Percentiles rank a stretch among this genome's conserved stretches.
These are phyloP conservation scores for Penicillium sp. DNA, from an alignment of 2,329 filamentous ascomycete species.

Conservation along the genomic window DNA sequence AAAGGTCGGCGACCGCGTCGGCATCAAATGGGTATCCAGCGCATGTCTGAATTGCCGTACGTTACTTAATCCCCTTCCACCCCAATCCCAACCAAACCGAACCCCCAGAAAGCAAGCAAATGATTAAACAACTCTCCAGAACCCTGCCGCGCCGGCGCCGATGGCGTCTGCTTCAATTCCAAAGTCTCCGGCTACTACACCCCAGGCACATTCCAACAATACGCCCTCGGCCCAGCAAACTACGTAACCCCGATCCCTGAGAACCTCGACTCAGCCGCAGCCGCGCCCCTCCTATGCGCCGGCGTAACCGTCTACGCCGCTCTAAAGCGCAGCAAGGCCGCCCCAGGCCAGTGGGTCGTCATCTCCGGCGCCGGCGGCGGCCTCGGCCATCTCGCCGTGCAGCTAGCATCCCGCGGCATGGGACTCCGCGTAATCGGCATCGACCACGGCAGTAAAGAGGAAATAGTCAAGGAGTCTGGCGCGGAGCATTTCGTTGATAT, in stretches of 20 bases:
- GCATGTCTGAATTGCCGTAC: constrained; percentile 54
- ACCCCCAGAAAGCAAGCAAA: not conserved
- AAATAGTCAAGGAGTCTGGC: constrained; percentile 56
- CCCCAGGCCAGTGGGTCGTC: constrained; percentile 58
- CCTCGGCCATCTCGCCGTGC: constrained; percentile 61
- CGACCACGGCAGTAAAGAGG: constrained; percentile 60
- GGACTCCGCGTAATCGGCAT: constrained; percentile 63
- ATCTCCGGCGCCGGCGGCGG: constrained; percentile 61
- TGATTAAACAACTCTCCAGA: constrained; percentile 16
- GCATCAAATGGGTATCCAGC: constrained; percentile 63
- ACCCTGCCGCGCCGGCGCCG: constrained; percentile 54
- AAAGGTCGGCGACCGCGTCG: constrained; percentile 63
- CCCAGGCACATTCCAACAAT: constrained; percentile 71
- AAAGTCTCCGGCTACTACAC: constrained; percentile 64
- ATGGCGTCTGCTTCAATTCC: constrained; percentile 54
- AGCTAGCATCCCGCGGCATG: constrained; percentile 59
- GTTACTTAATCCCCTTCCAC: constrained; percentile 19
- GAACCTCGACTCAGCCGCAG: constrained; percentile 54
- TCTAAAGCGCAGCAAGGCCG: constrained; percentile 58
- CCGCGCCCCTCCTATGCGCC: constrained; percentile 65
- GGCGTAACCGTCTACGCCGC: constrained; percentile 66
- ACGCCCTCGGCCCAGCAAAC: constrained; percentile 59
- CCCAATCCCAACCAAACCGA: no score
- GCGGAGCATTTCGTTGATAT: constrained; percentile 65
- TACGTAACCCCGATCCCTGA: constrained; percentile 70